phyloP scores from a whole-genome alignment of 2,329 filamentous ascomycete genomes.

The Pestalotiopsis sp. region DNA sequence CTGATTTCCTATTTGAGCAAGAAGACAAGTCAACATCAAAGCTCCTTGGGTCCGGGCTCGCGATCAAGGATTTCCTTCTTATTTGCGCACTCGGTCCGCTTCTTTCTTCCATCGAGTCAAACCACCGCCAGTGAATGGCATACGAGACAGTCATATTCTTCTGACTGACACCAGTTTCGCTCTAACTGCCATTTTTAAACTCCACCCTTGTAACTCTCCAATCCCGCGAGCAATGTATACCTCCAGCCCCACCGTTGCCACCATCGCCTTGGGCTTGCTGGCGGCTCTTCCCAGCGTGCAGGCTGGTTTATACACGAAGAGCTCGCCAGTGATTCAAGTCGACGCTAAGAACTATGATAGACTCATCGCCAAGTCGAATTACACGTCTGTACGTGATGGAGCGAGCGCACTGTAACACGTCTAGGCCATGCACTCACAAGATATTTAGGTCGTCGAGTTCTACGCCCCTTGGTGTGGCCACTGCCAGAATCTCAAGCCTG shows the following conservation, averaged over 20 bases:
- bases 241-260: conserved; percentile 48
- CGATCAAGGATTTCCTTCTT: neutral
- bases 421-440: conserved; percentile 2
- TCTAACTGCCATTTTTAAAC: neutral
- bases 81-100: neutral
- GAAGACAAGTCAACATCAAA: conserved; percentile 21
- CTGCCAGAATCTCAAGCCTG: conserved; percentile 92
- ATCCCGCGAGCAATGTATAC: conserved; percentile 48
- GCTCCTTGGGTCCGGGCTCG: neutral
- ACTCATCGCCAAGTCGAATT: conserved; percentile 83
- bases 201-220: conserved; percentile 14
- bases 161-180: conserved; percentile 9
- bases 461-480: conserved; percentile 98
- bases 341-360: conserved; percentile 76
- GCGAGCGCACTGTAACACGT: neutral
- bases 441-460: conserved; percentile 69
- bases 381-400: conserved; percentile 72
- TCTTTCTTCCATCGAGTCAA: neutral
- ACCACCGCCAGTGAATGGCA: conserved; percentile 7
- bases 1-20: conserved; percentile 34
- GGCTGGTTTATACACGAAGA: conserved; percentile 78
- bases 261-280: conserved; percentile 62
- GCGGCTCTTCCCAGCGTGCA: conserved; percentile 64
- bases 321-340: conserved; percentile 82
- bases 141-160: conserved; percentile 10